Evolutionary conservation across 306 rosid species (phyloP).

Genomic region (Casuarina cunninghamiana): DNA sequence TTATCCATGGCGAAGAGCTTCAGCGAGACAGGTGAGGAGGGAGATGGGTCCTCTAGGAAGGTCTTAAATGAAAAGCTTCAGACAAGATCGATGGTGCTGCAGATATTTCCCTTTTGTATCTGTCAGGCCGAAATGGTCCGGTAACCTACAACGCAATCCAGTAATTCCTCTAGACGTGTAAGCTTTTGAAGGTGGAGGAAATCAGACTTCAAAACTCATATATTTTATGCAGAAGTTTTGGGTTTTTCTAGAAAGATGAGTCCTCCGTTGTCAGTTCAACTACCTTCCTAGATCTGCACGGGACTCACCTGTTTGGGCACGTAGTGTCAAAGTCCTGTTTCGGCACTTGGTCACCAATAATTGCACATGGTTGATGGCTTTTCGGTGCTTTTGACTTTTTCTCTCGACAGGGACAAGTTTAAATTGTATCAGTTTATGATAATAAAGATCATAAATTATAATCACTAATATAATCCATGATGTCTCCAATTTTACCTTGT

Average conservation of each 20-base stretch:
- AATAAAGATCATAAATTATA: too few species aligned
- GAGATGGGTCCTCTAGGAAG: not conserved
- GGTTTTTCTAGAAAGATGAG: not conserved
- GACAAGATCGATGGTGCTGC: constrained; percentile 8
- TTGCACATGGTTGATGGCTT: too few species aligned
- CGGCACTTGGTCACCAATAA: too few species aligned
- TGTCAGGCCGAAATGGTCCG: constrained; percentile 1
- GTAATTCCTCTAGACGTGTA: not conserved
- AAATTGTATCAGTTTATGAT: too few species aligned
- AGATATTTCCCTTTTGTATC: not conserved
- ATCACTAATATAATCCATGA: too few species aligned
- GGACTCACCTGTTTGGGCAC: not conserved
- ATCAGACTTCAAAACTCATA: too few species aligned
- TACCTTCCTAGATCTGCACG: not conserved
- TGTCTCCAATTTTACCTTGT: too few species aligned
- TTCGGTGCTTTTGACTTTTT: too few species aligned
- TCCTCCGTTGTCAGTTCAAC: not conserved
- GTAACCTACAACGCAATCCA: constrained; percentile 21
- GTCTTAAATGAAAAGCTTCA: not conserved
- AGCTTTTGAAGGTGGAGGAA: not conserved
- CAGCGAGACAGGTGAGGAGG: not conserved
- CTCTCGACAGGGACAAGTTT: too few species aligned
- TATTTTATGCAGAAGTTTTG: not conserved
- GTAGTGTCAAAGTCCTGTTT: not conserved
- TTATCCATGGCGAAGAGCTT: constrained; percentile 21